Evolutionary conservation across 2,329 filamentous ascomycete genomes (phyloP).

Genomic region (Kalmusia sp.): DNA sequence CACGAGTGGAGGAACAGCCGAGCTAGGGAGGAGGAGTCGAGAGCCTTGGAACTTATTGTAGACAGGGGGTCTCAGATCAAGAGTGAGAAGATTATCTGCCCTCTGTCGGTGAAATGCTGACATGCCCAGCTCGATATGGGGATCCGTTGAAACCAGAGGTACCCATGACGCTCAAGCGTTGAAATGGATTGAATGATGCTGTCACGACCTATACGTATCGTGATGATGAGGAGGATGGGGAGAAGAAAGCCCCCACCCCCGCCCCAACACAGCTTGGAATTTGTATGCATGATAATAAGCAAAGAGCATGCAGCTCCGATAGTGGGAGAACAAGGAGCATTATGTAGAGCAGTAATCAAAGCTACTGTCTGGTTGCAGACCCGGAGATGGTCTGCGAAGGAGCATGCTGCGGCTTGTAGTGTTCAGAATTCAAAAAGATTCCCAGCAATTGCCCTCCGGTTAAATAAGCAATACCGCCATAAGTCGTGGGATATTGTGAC

Average conservation of each 20-base stretch:
- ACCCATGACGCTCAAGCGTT: slow-evolving; percentile 33
- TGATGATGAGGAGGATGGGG: background rate
- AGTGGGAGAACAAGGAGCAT: background rate
- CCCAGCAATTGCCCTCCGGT: background rate
- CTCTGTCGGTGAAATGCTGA: slow-evolving; percentile 16
- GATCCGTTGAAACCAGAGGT: slow-evolving; percentile 43
- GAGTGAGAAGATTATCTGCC: slow-evolving; percentile 23
- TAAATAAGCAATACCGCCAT: background rate
- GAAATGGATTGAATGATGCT: slow-evolving; percentile 15
- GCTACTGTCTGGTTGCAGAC: background rate
- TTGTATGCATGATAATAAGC: too few relatives aligned
- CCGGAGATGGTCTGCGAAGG: background rate
- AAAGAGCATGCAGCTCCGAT: too few relatives aligned
- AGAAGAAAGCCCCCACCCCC: too few relatives aligned
- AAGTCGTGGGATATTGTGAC: slow-evolving; percentile 10
- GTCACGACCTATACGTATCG: background rate
- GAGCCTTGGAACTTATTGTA: slow-evolving; percentile 43
- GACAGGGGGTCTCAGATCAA: slow-evolving; percentile 43
- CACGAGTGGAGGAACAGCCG: slow-evolving; percentile 47
- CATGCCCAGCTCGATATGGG: slow-evolving; percentile 38
- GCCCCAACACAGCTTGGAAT: too few relatives aligned
- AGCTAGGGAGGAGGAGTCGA: slow-evolving; percentile 43
- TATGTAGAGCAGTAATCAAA: background rate
- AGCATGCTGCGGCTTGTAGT: background rate
- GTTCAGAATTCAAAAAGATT: background rate